phyloP scores from a whole-genome alignment of 2,329 filamentous ascomycete genomes.

The Phialocephala subalpina region DNA sequence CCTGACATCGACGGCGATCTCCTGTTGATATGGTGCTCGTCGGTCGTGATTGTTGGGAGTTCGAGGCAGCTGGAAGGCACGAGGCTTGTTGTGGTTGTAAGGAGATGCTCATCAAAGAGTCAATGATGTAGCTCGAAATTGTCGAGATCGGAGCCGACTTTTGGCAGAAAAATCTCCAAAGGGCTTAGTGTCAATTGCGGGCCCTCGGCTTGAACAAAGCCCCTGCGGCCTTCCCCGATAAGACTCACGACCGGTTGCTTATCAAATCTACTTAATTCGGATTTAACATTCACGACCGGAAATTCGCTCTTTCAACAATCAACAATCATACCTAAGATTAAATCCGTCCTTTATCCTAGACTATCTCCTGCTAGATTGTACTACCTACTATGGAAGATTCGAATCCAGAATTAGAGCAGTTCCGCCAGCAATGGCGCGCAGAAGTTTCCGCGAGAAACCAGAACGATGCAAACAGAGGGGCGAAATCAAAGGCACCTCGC shows the following conservation, averaged over 20 bases:
- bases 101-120: constrained; percentile 15
- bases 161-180: constrained; percentile 20
- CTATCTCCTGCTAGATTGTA: constrained; percentile 23
- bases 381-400: constrained; percentile 48
- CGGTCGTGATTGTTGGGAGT: not conserved
- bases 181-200: constrained; percentile 8
- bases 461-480: constrained; percentile 24
- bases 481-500: constrained; percentile 32
- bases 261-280: not conserved
- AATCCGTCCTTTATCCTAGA: not conserved
- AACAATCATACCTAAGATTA: not conserved
- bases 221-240: constrained; percentile 27
- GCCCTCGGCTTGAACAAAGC: constrained; percentile 14
- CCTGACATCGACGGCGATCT: constrained; percentile 32
- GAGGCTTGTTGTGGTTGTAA: constrained; percentile 4
- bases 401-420: constrained; percentile 81
- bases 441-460: constrained; percentile 56
- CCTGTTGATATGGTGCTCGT: not conserved
- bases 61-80: constrained; percentile 5
- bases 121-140: constrained; percentile 31
- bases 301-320: constrained; percentile 14
- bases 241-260: constrained; percentile 14
- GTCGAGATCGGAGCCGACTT: constrained; percentile 19
- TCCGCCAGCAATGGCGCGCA: constrained; percentile 85
- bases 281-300: constrained; percentile 17